A percentile compares a stretch with the other conserved stretches of the same genome.
Conservation (phyloP, 2,329 filamentous ascomycete genomes). For the Monilinia fructicola region DNA sequence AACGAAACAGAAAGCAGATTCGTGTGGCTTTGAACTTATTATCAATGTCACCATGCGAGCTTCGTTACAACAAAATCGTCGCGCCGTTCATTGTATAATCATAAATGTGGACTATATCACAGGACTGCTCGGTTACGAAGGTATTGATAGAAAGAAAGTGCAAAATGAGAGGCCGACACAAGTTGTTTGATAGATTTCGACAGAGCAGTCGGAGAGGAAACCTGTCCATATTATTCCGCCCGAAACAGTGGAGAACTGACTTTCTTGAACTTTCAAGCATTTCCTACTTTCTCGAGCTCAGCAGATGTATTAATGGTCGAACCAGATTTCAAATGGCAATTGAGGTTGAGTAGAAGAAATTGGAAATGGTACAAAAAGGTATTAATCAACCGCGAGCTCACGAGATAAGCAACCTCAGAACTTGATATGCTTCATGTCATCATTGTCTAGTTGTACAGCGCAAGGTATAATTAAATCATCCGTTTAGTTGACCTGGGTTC, state of each 20-base stretch:
- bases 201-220: neutral
- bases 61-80: neutral
- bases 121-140: neutral
- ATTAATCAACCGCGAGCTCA: constrained; percentile 4
- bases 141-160: neutral
- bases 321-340: neutral
- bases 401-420: constrained; percentile 11
- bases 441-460: constrained; percentile 38
- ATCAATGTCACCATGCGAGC: neutral
- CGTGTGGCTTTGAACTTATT: neutral
- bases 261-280: neutral
- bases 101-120: neutral
- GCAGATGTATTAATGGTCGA: neutral
- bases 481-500: constrained; percentile 67
- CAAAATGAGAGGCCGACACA: neutral
- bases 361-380: neutral
- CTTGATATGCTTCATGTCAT: constrained; percentile 32
- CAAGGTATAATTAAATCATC: constrained; percentile 22
- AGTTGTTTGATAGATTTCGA: neutral
- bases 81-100: neutral
- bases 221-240: neutral
- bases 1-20: neutral
- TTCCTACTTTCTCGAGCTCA: neutral
- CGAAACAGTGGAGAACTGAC: neutral
- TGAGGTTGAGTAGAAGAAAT: neutral